Base-by-base conservation (phyloP, 2,329 filamentous ascomycete species). In the Paecilomyces fulvus region DNA sequence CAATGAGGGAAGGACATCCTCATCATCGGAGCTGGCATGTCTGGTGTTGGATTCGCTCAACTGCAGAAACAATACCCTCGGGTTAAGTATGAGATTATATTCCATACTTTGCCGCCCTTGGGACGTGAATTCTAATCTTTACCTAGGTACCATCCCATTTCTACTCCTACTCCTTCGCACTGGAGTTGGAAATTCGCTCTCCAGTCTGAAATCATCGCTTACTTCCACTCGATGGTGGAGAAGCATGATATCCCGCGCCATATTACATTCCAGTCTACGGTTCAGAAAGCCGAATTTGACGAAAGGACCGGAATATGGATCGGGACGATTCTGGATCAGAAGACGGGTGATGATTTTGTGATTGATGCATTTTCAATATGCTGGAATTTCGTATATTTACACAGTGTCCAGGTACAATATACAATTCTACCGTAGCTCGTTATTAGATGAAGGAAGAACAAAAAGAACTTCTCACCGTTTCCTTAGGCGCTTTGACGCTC, bases 11-110 rank as follows among this genome's bases (percentile, higher is more conserved):
- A n/a, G n/a, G 76, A 79, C 61, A 72, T 79, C 55, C 69, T 79
- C 28, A 77, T 80, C 49, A 77, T 79, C 43, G 78, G 77, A n/a
- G 77, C 75, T n/a, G 77, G 77, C 58, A 73, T 75, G 67, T 75
- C 72, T 30, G 77, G 77, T 30, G 59, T 79, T 14, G 75, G 73
- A n/a, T 67, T 79, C 54, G 77, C 76, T 20, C 75, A 77, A 56
- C 70, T 79, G 7, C 67, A 74, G 37, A 68, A 76, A 30, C 64
- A 73, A 51, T 73, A 71, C 55, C 68, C 70, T 2, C 64, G 70
- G 10, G 61, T 61, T 0, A 71, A 69, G 49, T 78, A 75, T 58
- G 70, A 76, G 55, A 69, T 37, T 37, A 37, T 21, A 21, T 21
- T 21, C 21, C 3, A 21, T 3, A 21, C 21, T 21, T 21, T 21